A percentile compares a stretch with the other conserved stretches of the same genome.
phyloP scores from a whole-genome alignment of 106 monocot genomes.

The Iris macrosiphon region DNA sequence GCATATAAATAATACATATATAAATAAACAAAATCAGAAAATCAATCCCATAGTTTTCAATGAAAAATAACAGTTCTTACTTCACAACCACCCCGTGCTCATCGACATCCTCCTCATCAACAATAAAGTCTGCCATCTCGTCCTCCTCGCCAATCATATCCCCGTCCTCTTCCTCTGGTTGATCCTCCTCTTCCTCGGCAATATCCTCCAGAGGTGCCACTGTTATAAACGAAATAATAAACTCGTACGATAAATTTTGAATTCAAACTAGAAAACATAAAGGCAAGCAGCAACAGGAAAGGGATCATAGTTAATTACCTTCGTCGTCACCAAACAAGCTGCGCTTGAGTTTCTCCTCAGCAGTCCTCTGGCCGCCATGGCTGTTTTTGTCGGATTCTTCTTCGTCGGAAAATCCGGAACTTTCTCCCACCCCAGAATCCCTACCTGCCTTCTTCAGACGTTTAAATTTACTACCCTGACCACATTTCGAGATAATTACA shows the following conservation, averaged over 20 bases:
- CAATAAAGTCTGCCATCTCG: conserved; percentile 93
- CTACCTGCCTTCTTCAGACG: conserved; percentile 91
- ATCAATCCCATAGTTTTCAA: neutral
- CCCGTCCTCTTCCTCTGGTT: conserved; percentile 62
- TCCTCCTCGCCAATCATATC: conserved; percentile 70
- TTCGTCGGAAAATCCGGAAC: conserved; percentile 75
- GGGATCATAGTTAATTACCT: conserved; percentile 30
- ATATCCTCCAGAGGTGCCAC: conserved; percentile 77
- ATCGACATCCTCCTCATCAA: conserved; percentile 88
- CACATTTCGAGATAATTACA: conserved; percentile 5
- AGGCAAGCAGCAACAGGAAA: too few species aligned
- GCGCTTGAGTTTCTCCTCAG: conserved; percentile 76
- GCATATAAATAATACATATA: neutral
- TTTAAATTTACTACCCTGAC: conserved; percentile 82
- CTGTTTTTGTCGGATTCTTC: conserved; percentile 47
- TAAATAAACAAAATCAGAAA: neutral
- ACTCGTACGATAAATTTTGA: too few species aligned
- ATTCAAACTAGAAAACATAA: too few species aligned
- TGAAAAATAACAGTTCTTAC: too few species aligned
- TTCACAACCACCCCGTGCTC: conserved; percentile 58
- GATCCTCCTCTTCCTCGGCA: conserved; percentile 84
- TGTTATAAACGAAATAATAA: too few species aligned
- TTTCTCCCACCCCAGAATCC: conserved; percentile 36
- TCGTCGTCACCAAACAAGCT: conserved; percentile 87
- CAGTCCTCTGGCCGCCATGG: conserved; percentile 35